Base-by-base conservation (phyloP, 2,329 filamentous ascomycete genomes). In the Leptosphaerulina australis region DNA sequence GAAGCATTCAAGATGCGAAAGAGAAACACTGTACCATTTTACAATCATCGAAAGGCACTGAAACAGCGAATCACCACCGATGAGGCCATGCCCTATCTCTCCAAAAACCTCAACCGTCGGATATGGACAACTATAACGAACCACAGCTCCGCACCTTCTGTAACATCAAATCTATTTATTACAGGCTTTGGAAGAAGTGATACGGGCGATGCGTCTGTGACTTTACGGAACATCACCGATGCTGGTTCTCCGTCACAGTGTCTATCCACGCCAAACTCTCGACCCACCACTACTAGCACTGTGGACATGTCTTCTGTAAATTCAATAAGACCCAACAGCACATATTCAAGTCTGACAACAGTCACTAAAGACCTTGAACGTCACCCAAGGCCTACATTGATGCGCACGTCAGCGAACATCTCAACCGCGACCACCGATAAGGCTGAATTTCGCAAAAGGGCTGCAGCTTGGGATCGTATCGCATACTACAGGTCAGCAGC, bases 401-500 rank as follows among this genome's bases (percentile, higher is more conserved):
- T 1, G 3, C 12, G 20, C 3, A 22, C 4, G 11, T 11, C 37
- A 14, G 11, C 21, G n/a, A 35, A 34, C 10, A n/a, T 18, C 5
- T 17, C 25, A 26, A 30, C 11, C 5, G 35, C 24, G 10, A 5
- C 15, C 22, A 12, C 21, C 18, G 39, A 29, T 12, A 26, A 26
- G 8, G 30, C 31, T 11, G 20, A 36, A 3, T 17, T 47, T 3
- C 41, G 8, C 39, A 53, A 45, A 35, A 38, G 50, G 18, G 55
- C 56, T 41, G 56, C 49, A 30, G 54, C 54, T 26, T 82, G 77
- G 72, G 66, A 60, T 35, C 74, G 79, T 28, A 72, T 78, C 41
- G 76, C 75, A 20, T 81, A 78, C 61, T 83, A 82, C 58, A 68
- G 77, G 43, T 73, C 79, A 6, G 64, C 62, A 43, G 58, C 62